Conservation (phyloP, 148 eudicot genomes). For the Rheum nobile region DNA sequence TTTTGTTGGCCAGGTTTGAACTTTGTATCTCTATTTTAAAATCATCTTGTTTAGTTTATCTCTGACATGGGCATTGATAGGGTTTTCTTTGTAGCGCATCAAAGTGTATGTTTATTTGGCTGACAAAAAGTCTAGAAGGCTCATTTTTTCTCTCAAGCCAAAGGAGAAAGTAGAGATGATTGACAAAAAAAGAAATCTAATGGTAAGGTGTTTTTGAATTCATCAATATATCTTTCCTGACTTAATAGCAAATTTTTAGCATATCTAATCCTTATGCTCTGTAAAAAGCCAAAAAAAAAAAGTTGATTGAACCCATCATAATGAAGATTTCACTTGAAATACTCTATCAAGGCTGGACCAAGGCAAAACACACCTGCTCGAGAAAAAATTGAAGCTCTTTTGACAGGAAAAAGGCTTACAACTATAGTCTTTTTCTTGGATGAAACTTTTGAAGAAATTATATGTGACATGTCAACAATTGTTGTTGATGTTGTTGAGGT, state of each 20-base stretch:
- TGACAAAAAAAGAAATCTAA: slow-evolving; percentile 62
- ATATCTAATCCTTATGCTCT: background rate
- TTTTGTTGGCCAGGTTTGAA: slow-evolving; percentile 96
- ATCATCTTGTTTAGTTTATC: no score
- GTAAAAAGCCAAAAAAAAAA: background rate
- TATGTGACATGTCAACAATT: slow-evolving; percentile 90
- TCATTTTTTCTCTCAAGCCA: no score
- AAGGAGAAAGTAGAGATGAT: slow-evolving; percentile 66
- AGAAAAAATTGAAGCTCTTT: slow-evolving; percentile 90
- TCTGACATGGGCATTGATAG: no score
- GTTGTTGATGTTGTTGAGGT: slow-evolving; percentile 99
- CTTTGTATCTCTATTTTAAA: no score
- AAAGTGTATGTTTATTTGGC: no score
- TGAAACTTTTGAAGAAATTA: slow-evolving; percentile 96
- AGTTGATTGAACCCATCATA: background rate
- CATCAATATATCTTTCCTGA: background rate
- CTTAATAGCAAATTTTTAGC: no score
- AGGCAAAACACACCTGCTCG: slow-evolving; percentile 83
- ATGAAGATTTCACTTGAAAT: slow-evolving; percentile 24
- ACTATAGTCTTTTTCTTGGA: slow-evolving; percentile 96
- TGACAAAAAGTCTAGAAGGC: no score
- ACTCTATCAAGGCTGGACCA: slow-evolving; percentile 90
- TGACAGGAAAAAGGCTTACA: slow-evolving; percentile 79
- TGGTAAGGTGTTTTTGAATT: slow-evolving; percentile 37
- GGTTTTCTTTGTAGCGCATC: no score